A percentile compares a stretch with the other conserved stretches of the same genome.
phyloP scores from a whole-genome alignment of 257 asterid species.

The Gentiana straminea region DNA sequence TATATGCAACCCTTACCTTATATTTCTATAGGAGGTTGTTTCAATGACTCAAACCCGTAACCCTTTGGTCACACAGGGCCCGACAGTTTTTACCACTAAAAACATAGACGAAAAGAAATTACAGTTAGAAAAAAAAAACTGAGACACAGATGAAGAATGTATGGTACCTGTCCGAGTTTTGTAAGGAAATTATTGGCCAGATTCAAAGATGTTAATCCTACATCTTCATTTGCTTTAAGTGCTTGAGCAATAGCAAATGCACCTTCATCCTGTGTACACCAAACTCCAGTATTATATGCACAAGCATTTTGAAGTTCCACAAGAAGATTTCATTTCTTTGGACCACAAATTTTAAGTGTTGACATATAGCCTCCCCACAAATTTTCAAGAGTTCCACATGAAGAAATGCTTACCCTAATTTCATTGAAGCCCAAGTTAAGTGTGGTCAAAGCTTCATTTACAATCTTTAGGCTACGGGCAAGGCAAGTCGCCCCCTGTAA shows the following conservation, averaged over 20 bases:
- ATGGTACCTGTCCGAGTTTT: conserved; percentile 75
- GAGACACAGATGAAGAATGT: not conserved
- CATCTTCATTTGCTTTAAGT: conserved; percentile 88
- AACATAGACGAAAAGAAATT: not conserved
- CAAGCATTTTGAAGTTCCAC: not conserved
- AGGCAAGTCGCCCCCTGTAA: conserved; percentile 71
- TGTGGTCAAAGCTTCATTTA: conserved; percentile 70
- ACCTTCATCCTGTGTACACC: conserved; percentile 66
- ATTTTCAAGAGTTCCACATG: not conserved
- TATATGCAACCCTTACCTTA: not conserved
- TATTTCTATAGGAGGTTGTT: no score
- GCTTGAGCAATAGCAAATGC: conserved; percentile 93
- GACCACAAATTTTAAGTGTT: no score
- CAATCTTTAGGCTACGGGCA: conserved; percentile 91
- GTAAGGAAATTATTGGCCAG: conserved; percentile 87
- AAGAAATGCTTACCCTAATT: conserved; percentile 53
- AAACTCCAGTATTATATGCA: conserved; percentile 3
- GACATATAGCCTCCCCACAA: no score
- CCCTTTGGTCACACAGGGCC: no score
- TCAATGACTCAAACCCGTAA: no score
- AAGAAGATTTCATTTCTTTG: no score
- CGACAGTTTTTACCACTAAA: no score
- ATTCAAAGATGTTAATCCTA: conserved; percentile 60
- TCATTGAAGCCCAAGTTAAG: conserved; percentile 94
- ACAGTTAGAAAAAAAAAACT: not conserved